Conservation (phyloP, 2,329 filamentous ascomycete species). For the Drechslerella coelobrocha region DNA sequence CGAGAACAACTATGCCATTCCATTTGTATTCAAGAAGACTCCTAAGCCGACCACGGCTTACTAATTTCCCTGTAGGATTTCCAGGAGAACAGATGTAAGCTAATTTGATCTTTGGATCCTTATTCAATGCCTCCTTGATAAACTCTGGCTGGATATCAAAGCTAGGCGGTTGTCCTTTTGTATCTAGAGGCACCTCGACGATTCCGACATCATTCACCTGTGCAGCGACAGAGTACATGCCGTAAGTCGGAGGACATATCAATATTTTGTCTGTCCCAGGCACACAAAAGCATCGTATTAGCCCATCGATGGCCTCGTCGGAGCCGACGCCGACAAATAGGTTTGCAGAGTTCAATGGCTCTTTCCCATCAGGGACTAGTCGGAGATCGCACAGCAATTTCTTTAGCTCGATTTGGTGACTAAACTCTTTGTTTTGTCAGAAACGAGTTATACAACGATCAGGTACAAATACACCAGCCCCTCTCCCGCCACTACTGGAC, state of each 20-base stretch:
- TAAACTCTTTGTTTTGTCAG: slow-evolving; percentile 56
- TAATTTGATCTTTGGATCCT: slow-evolving; percentile 76
- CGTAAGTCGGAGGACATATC: slow-evolving; percentile 94
- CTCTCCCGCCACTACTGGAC: too few relatives aligned
- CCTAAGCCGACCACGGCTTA: slow-evolving; percentile 75
- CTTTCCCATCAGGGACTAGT: slow-evolving; percentile 64
- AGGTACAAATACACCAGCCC: too few relatives aligned
- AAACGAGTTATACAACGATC: too few relatives aligned
- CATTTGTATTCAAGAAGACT: slow-evolving; percentile 82
- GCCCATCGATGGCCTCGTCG: slow-evolving; percentile 94
- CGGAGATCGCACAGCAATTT: slow-evolving; percentile 83
- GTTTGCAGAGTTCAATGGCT: slow-evolving; percentile 77
- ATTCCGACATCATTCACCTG: slow-evolving; percentile 90
- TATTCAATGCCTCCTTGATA: slow-evolving; percentile 71
- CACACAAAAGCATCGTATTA: slow-evolving; percentile 89
- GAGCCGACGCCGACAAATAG: slow-evolving; percentile 95
- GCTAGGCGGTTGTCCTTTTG: slow-evolving; percentile 60
- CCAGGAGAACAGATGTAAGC: slow-evolving; percentile 93
- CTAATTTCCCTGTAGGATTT: slow-evolving; percentile 84
- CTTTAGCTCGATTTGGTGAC: slow-evolving; percentile 84
- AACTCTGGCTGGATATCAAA: slow-evolving; percentile 77
- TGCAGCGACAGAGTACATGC: slow-evolving; percentile 96
- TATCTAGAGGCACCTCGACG: slow-evolving; percentile 76
- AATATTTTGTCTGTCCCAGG: slow-evolving; percentile 89
- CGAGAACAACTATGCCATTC: slow-evolving; percentile 92